Conservation (phyloP, 208 protist species). For the Vickermania spadyakhi region DNA sequence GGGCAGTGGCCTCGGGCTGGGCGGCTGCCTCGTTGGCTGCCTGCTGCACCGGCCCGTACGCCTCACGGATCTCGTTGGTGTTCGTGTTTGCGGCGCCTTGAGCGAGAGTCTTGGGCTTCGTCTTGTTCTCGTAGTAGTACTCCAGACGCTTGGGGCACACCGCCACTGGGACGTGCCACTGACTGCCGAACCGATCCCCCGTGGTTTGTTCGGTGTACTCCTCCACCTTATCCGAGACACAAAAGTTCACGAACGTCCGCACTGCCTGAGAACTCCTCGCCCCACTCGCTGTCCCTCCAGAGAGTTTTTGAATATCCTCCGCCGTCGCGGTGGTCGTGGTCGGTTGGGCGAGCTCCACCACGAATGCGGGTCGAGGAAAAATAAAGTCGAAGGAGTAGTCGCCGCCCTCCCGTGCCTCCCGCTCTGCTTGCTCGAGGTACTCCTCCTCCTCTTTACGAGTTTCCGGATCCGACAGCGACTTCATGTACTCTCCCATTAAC, state of each 20-base stretch:
- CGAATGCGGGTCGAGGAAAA: conserved; percentile 68
- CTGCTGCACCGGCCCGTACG: not conserved
- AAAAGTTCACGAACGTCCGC: conserved; percentile 68
- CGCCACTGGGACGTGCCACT: conserved; percentile 83
- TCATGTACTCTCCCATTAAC: conserved; percentile 86
- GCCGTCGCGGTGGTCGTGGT: conserved; percentile 17
- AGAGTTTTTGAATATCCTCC: conserved; percentile 10
- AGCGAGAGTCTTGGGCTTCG: not conserved
- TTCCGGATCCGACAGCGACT: conserved; percentile 76
- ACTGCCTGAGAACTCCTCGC: conserved; percentile 1
- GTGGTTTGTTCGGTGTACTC: conserved; percentile 60
- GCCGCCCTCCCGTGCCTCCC: conserved; percentile 67
- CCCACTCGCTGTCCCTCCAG: not conserved
- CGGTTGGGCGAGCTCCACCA: conserved; percentile 73
- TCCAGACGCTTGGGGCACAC: conserved; percentile 68
- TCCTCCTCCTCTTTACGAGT: conserved; percentile 82
- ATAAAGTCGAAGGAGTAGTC: conserved; percentile 90
- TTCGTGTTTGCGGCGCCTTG: too few species aligned
- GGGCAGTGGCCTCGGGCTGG: conserved; percentile 2
- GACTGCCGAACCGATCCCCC: conserved; percentile 47
- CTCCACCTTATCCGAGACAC: conserved; percentile 76
- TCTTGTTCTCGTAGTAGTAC: conserved; percentile 19
- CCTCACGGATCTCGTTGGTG: not conserved
- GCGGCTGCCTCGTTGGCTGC: not conserved
- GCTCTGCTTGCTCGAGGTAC: conserved; percentile 82